Evolutionary conservation across 1,284 basidiomycete species (phyloP), one percentile per base, ranked within the genome.

Genomic region (Fomitopsis palustris): DNA sequence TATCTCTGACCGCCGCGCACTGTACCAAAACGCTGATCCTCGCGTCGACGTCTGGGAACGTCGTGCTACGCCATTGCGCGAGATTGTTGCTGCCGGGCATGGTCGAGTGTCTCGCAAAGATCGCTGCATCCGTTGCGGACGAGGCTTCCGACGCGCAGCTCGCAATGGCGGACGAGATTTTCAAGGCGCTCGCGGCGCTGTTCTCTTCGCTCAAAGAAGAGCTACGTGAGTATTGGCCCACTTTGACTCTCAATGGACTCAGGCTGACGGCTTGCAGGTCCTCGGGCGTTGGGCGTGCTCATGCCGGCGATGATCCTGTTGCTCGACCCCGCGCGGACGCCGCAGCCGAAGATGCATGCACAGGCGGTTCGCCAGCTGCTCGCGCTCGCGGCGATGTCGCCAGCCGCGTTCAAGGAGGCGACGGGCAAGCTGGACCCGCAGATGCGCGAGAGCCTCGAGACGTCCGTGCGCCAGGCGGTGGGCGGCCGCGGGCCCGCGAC

Each of bases 361-460:
- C 83, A 87, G 58, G 87, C 86, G 2, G 81, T 93, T n/a, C 72
- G 81, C 9, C 91, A 95, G 57, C 74, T 98, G 4, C 77, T 98
- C 19, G 75, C 81, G 2, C 86, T 95, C 53, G 96, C 95, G 0
- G 84, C 90, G 0, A 75, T 81, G 0, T 84, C 88, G 2, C 92
- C 95, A 0, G 72, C 77, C 3, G 83, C 90, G 17, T 98, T 98
- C 83, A 95, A 93, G 71, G 91, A 95, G 53, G 94, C 92, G 2
- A 90, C 92, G 3, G 81, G 77, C 2, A 85, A 84, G 38, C 79
- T 98, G 53, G 85, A 89, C 17, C 73, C 79, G 8, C 73, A 80
- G 0, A 80, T 82, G 17, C 77, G 86, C 57, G 85, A 88, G 39
- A 72, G 82, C 19, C 74, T 98, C 55, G 96, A 98, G 71, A 80